Conservation (phyloP, 345 rosid species). For the Murraya paniculata region DNA sequence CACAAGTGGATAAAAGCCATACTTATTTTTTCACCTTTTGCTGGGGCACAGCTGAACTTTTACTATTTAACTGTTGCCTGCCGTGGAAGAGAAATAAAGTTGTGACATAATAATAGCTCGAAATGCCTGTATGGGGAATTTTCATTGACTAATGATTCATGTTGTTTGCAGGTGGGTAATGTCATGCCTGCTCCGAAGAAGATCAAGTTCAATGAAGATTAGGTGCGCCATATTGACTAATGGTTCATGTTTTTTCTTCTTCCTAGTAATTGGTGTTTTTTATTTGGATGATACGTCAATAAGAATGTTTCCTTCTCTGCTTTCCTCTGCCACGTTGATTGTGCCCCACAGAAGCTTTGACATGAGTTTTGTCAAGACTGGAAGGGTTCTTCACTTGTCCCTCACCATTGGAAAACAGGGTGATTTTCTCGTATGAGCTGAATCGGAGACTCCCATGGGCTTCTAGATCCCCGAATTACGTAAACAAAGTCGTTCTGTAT, state of each 20-base stretch:
- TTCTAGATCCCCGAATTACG: neutral
- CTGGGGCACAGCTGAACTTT: neutral
- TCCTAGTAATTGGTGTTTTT: neutral
- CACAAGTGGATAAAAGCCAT: neutral
- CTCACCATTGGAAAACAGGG: neutral
- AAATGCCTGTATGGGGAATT: neutral
- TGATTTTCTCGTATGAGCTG: neutral
- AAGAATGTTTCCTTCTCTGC: neutral
- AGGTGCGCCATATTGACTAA: slow-evolving; percentile 10
- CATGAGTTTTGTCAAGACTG: neutral
- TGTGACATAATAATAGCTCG: neutral
- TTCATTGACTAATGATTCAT: neutral
- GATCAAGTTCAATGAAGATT: slow-evolving; percentile 73
- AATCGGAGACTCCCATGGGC: neutral
- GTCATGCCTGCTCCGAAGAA: slow-evolving; percentile 56
- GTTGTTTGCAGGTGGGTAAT: slow-evolving; percentile 58
- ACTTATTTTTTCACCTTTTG: neutral
- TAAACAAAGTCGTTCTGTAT: neutral
- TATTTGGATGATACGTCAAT: neutral
- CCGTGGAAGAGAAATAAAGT: neutral
- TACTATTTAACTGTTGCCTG: neutral
- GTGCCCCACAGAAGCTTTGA: neutral
- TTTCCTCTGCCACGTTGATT: neutral
- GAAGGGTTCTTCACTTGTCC: neutral
- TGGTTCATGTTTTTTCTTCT: neutral